Conservation (phyloP, 2,329 filamentous ascomycete species). For the Fusarium cyanostomum region DNA sequence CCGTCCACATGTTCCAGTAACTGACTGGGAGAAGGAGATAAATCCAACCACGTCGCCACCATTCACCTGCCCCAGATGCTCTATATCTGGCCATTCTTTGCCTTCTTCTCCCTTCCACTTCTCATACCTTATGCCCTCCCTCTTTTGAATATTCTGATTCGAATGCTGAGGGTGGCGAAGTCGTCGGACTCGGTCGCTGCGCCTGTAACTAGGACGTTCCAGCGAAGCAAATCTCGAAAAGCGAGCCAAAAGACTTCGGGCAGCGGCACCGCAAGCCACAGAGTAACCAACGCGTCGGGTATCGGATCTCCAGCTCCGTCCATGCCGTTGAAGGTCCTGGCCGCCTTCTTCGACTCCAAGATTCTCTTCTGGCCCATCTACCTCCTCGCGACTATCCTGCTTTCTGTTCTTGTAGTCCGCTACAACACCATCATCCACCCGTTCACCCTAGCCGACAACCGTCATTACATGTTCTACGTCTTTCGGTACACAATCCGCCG, state of each 20-base stretch:
- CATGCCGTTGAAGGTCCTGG: conserved; percentile 7
- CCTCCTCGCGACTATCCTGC: conserved; percentile 46
- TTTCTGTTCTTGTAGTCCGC: conserved; percentile 64
- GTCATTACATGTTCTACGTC: conserved; percentile 97
- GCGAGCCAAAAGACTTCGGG: neutral
- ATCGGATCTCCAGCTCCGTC: conserved; percentile 9
- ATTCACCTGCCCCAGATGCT: conserved; percentile 92
- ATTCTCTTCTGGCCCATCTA: conserved; percentile 51
- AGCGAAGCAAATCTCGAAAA: conserved; percentile 3
- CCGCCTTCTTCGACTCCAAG: conserved; percentile 44
- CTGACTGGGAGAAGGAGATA: conserved; percentile 73
- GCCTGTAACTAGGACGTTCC: neutral
- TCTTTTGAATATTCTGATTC: conserved; percentile 27
- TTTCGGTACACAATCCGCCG: conserved; percentile 84
- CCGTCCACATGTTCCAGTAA: neutral
- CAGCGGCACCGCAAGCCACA: neutral
- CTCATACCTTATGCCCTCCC: conserved; percentile 64
- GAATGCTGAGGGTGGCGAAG: neutral
- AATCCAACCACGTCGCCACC: conserved; percentile 90
- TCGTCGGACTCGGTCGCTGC: neutral
- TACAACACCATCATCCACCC: conserved; percentile 95
- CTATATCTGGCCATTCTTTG: conserved; percentile 90
- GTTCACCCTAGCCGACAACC: conserved; percentile 94
- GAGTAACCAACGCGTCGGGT: neutral
- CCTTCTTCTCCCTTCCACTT: conserved; percentile 89